phyloP scores from a whole-genome alignment of 306 rosid genomes.

The Gillenia trifoliata region DNA sequence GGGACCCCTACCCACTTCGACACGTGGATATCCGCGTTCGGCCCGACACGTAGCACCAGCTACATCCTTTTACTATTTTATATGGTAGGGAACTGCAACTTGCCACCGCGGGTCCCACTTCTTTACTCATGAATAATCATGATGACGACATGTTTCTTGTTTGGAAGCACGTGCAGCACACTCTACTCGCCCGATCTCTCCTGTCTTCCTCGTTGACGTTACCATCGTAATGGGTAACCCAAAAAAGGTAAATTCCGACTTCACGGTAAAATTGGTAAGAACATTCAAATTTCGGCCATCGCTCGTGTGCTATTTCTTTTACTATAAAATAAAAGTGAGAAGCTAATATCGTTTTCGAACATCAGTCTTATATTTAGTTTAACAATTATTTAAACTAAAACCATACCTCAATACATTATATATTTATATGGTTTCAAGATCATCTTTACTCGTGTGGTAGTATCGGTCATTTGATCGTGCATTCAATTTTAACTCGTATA shows the following conservation, averaged over 20 bases:
- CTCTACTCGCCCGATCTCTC: slow-evolving; percentile 6
- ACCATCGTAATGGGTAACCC: no score
- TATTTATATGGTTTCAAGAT: no score
- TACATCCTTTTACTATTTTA: not conserved
- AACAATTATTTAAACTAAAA: no score
- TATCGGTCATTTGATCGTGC: no score
- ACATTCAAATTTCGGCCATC: no score
- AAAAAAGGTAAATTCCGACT: no score
- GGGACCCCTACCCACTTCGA: not conserved
- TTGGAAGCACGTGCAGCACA: slow-evolving; percentile 29
- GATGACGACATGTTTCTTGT: slow-evolving; percentile 3
- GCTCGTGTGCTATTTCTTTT: not conserved
- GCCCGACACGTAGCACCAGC: not conserved
- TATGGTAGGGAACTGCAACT: slow-evolving; percentile 12
- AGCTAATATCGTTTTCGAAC: not conserved
- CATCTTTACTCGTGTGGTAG: no score
- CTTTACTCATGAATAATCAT: not conserved
- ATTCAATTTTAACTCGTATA: no score
- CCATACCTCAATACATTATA: no score
- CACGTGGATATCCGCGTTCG: not conserved
- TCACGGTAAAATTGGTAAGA: no score
- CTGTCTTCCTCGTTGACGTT: slow-evolving; percentile 3
- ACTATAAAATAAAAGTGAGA: not conserved
- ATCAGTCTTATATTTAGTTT: no score
- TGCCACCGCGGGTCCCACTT: slow-evolving; percentile 22